Evolutionary conservation across 2,329 filamentous ascomycete species (phyloP).

Genomic region (Stemphylium vesicarium): DNA sequence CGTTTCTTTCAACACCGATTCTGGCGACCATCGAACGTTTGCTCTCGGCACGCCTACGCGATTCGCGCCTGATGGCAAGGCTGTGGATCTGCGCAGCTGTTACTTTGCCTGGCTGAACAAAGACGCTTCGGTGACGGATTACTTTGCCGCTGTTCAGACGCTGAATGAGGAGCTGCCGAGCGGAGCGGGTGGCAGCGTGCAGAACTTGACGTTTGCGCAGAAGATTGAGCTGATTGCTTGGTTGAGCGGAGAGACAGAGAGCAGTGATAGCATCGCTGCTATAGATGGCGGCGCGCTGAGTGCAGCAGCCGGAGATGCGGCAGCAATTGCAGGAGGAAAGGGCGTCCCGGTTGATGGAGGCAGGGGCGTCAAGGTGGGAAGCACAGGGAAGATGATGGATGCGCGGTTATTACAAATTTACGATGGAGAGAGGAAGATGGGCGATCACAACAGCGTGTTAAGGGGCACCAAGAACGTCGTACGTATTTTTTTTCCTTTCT

Average conservation of each 20-base stretch:
- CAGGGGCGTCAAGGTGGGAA: conserved; percentile 46
- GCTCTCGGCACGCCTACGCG: conserved; percentile 78
- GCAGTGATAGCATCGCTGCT: conserved; percentile 91
- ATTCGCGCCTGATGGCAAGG: conserved; percentile 73
- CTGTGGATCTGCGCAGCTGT: conserved; percentile 88
- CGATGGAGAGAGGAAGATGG: conserved; percentile 87
- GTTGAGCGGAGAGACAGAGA: conserved; percentile 79
- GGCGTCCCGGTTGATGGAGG: conserved; percentile 47
- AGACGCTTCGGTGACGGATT: conserved; percentile 86
- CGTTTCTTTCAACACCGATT: conserved; percentile 71
- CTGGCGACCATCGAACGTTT: conserved; percentile 65
- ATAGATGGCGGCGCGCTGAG: conserved; percentile 67
- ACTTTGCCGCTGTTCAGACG: conserved; percentile 81
- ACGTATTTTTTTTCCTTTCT: too few relatives aligned
- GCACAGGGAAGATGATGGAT: conserved; percentile 62
- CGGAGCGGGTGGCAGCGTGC: conserved; percentile 70
- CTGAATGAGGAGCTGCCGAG: conserved; percentile 77
- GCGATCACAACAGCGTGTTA: conserved; percentile 87
- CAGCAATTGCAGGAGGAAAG: conserved; percentile 58
- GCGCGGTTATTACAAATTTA: conserved; percentile 87
- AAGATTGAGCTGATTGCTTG: conserved; percentile 90
- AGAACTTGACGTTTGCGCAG: conserved; percentile 91
- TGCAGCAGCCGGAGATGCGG: conserved; percentile 57
- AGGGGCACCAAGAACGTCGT: conserved; percentile 89
- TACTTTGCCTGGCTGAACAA: conserved; percentile 97